Base-by-base conservation (phyloP, 176 grass and related monocot genomes). In the Oryza officinalis region DNA sequence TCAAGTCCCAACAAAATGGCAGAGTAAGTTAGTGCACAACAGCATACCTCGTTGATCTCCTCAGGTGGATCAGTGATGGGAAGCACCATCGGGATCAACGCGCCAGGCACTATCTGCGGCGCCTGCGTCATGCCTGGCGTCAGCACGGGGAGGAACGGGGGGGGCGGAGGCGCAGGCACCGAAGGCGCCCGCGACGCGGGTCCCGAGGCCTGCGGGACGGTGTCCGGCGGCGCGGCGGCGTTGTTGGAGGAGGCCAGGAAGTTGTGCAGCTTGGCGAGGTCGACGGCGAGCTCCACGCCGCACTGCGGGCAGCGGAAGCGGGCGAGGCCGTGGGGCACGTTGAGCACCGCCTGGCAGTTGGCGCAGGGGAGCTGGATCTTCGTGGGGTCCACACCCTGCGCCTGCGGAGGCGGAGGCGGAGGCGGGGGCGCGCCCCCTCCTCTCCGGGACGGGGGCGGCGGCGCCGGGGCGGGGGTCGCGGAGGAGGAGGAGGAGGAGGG, bases 301-400 rank as follows among this genome's bases (percentile, higher is more conserved):
- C 96, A 99, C 81, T 96, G 93, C 28, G 96, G 96, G 63, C 96
- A 99, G 83, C 80, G 80, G 75, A 99, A 99, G 76, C 91, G 85
- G 20, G 89, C 41, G 28, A 99, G 91, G 61, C 96, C 96, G 52
- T 94, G 87, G 40, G 96, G 96, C 65, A 99, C 96, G 79, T 96
- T 99, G 57, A 99, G 88, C 32, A 95, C 85, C 9, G 90, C 90
- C 85, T 92, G 91, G 91, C 93, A 99, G 69, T 78, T 79, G 59
- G 71, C 74, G 59, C 86, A 70, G 50, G 93, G 87, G 31, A 95
- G 90, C 87, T 95, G 93, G 85, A 95, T 84, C 74, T 95, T 95
- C 27, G 90, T 92, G 32, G 89, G 92, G 87, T 94, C 92, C 65
- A 94, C 88, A 13, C 92, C 92, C 43, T 87, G 80, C 22, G 86